These are phyloP conservation scores for Rosa multiflora DNA, from an alignment of 306 rosid species.

Conservation along the genomic window DNA sequence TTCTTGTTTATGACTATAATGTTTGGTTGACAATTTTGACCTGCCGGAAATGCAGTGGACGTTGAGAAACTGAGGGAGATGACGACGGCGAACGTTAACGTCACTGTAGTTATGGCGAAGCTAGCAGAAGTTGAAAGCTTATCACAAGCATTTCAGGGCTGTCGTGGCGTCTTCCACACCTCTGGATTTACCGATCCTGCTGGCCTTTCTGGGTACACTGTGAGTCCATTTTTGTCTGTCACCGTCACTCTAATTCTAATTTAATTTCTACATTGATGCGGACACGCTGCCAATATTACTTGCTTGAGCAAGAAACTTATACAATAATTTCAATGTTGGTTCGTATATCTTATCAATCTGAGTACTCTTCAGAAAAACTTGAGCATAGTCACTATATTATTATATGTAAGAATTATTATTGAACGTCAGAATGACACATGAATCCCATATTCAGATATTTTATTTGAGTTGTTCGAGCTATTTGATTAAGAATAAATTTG, in stretches of 20 bases:
- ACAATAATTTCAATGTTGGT: neutral
- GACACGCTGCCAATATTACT: neutral
- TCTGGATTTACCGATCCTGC: slow-evolving; percentile 78
- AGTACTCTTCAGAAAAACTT: neutral
- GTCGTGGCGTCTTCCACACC: slow-evolving; percentile 84
- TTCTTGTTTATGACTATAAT: neutral
- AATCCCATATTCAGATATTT: neutral
- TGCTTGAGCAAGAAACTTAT: neutral
- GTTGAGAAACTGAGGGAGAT: slow-evolving; percentile 53
- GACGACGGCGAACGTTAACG: slow-evolving; percentile 15
- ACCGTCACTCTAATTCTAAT: neutral
- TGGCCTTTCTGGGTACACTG: slow-evolving; percentile 91
- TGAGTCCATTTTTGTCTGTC: slow-evolving; percentile 20
- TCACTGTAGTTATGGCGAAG: slow-evolving; percentile 41
- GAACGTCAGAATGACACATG: neutral
- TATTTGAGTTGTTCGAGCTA: too few relatives aligned
- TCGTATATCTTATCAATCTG: neutral
- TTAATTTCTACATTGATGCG: neutral
- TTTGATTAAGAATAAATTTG: too few relatives aligned
- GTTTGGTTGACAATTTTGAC: neutral
- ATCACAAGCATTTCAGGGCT: slow-evolving; percentile 59
- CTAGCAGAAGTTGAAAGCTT: slow-evolving; percentile 48
- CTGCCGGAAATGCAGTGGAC: slow-evolving; percentile 53
- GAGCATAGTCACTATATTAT: neutral
- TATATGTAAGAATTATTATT: neutral